These are phyloP conservation scores for Ophiostoma sp. DNA, from an alignment of 2,329 filamentous ascomycete genomes.

Conservation along the genomic window DNA sequence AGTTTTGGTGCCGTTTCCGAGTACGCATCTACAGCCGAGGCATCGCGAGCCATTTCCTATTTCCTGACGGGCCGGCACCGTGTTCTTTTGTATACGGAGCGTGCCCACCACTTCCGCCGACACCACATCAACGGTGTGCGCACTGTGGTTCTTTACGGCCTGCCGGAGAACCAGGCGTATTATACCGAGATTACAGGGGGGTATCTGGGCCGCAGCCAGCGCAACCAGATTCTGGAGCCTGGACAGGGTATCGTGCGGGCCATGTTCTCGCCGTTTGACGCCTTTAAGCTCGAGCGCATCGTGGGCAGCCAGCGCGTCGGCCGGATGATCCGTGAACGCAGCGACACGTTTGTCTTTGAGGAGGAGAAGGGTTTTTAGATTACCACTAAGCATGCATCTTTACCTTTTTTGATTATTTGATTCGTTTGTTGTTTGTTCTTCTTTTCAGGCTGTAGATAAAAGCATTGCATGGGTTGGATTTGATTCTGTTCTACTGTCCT, in stretches of 20 bases:
- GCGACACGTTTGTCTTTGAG: slow-evolving; percentile 93
- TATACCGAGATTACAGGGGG: slow-evolving; percentile 70
- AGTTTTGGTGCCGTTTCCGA: slow-evolving; percentile 82
- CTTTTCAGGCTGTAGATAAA: not conserved
- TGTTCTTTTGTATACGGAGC: slow-evolving; percentile 84
- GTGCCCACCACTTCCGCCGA: slow-evolving; percentile 95
- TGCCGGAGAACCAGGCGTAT: slow-evolving; percentile 82
- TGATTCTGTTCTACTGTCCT: not conserved
- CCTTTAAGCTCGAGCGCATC: slow-evolving; percentile 79
- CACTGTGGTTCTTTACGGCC: slow-evolving; percentile 73
- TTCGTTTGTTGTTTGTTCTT: not conserved
- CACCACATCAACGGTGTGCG: slow-evolving; percentile 76
- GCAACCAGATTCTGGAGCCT: slow-evolving; percentile 49
- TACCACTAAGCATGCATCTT: not conserved
- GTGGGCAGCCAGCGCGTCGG: slow-evolving; percentile 75
- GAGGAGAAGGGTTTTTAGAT: slow-evolving; percentile 38
- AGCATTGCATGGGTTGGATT: slow-evolving; percentile 4
- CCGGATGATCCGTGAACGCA: slow-evolving; percentile 76
- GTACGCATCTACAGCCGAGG: slow-evolving; percentile 73
- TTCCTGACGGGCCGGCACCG: slow-evolving; percentile 78
- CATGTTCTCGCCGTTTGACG: slow-evolving; percentile 85
- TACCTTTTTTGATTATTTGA: not conserved
- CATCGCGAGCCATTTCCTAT: slow-evolving; percentile 77
- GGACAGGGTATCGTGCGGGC: slow-evolving; percentile 55
- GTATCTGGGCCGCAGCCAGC: slow-evolving; percentile 57